Evolutionary conservation across 225 moss, liverwort and hornwort species (phyloP), one percentile per base, ranked within the genome.

Genomic region (Asterella californica): DNA sequence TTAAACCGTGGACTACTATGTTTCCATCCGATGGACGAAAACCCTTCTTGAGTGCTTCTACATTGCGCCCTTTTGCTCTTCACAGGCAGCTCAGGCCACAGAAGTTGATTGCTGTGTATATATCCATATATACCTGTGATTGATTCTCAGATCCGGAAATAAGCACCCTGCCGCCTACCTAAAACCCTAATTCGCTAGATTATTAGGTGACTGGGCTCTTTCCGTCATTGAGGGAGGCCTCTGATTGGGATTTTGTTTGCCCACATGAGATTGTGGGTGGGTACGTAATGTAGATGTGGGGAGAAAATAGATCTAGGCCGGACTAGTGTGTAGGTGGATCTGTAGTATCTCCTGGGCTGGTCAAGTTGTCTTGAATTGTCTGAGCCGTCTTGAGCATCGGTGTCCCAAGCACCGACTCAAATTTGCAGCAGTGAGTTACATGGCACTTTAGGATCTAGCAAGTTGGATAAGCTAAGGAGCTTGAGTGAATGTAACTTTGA

Each of bases 171-270:
- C 47, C 46, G n/a, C 32, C 11, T 7, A 71, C 71, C 52, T 74
- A 52, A 52, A 74, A 74, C 74, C 74, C 74, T 70, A 70, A 70
- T 70, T 42, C 24, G 6, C 69, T 22, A 21, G 48, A 15, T n/a
- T 72, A 9, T 72, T 72, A 27, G 72, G 15, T 15, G 6, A 6
- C 30, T 1, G 52, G 30, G 18, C 32, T 8, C 33, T 25, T n/a
- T 46, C 25, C 25, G 3, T 0, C 47, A 36, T 47, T 12, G 47
- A 25, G 14, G 4, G 27, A 71, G n/a, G n/a, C 47, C n/a, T 46
- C 14, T n/a, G 38, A 47, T 71, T 9, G 32, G 10, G 17, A 15
- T 3, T 63, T 6, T 21, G 6, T 59, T 6, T n/a, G 2, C 22
- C 3, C 22, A 21, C 24, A 21, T 18, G 59, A 59, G 59, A 17